These are phyloP conservation scores for Deinandra increscens DNA, from an alignment of 129 eudicot species.

Conservation along the genomic window DNA sequence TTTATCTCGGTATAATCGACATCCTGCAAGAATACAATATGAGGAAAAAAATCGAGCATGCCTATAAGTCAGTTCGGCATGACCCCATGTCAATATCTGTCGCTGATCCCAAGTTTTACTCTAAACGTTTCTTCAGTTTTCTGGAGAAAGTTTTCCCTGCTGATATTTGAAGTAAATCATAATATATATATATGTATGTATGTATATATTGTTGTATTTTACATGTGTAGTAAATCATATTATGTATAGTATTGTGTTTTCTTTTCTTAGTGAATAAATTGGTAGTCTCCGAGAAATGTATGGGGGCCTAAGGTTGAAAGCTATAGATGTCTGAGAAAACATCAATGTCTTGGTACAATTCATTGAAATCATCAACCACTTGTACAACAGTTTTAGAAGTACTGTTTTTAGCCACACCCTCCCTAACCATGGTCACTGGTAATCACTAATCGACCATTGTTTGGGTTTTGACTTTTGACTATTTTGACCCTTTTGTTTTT, in stretches of 20 bases:
- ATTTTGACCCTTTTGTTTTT: constrained; percentile 22
- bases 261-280: not conserved
- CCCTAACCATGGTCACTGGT: constrained; percentile 19
- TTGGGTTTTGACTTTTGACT: constrained; percentile 35
- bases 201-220: not conserved
- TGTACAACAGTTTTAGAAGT: constrained; percentile 22
- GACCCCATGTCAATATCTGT: constrained; percentile 82
- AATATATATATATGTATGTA: not conserved
- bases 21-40: constrained; percentile 82
- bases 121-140: constrained; percentile 69
- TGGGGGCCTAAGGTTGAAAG: constrained; percentile 16
- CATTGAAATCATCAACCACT: constrained; percentile 28
- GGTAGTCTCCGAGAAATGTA: constrained; percentile 9
- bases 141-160: constrained; percentile 64
- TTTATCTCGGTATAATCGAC: constrained; percentile 87
- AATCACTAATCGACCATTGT: constrained; percentile 32
- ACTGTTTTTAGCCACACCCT: constrained; percentile 8
- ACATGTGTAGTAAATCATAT: constrained; percentile 9
- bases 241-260: not conserved
- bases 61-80: constrained; percentile 55
- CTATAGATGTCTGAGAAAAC: constrained; percentile 25
- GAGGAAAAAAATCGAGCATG: constrained; percentile 80
- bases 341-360: constrained; percentile 34
- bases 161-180: constrained; percentile 9
- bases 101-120: constrained; percentile 65